phyloP scores from a whole-genome alignment of 345 rosid species.

The Salix brachista region DNA sequence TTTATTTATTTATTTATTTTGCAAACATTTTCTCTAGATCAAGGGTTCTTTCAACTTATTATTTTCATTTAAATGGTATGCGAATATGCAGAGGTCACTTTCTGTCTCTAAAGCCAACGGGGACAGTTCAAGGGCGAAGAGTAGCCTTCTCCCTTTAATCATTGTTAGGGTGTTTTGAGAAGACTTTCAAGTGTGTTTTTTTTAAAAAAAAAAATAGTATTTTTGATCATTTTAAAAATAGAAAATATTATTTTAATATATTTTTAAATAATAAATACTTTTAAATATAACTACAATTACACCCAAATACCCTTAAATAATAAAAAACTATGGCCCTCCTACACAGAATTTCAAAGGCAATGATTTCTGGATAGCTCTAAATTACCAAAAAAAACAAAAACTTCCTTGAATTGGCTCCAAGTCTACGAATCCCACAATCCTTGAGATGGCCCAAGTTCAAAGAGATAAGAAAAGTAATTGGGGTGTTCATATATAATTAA shows the following conservation, averaged over 20 bases:
- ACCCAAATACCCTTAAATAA: background rate
- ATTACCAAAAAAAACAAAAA: constrained; percentile 25
- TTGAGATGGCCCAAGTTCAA: background rate
- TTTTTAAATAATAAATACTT: too few relatives aligned
- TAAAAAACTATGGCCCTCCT: constrained; percentile 7
- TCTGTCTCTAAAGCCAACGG: constrained; percentile 15
- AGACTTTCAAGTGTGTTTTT: too few relatives aligned
- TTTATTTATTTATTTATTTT: too few relatives aligned
- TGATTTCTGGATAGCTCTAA: constrained; percentile 19
- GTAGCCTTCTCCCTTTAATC: constrained; percentile 32
- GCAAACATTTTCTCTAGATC: background rate
- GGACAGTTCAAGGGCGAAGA: constrained; percentile 14
- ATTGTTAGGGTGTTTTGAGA: background rate
- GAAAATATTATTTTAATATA: too few relatives aligned
- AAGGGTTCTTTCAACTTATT: background rate
- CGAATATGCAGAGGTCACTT: background rate
- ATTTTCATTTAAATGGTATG: background rate
- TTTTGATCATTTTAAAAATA: too few relatives aligned
- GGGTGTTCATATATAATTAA: background rate
- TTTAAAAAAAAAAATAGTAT: too few relatives aligned
- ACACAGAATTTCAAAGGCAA: constrained; percentile 22
- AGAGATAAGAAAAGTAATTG: background rate
- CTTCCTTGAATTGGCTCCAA: constrained; percentile 9
- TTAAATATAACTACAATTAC: too few relatives aligned
- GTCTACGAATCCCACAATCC: constrained; percentile 6